Evolutionary conservation across 768 basidiomycete genomes (phyloP), one percentile per base, ranked within the genome.

Genomic region (Mycena pura): DNA sequence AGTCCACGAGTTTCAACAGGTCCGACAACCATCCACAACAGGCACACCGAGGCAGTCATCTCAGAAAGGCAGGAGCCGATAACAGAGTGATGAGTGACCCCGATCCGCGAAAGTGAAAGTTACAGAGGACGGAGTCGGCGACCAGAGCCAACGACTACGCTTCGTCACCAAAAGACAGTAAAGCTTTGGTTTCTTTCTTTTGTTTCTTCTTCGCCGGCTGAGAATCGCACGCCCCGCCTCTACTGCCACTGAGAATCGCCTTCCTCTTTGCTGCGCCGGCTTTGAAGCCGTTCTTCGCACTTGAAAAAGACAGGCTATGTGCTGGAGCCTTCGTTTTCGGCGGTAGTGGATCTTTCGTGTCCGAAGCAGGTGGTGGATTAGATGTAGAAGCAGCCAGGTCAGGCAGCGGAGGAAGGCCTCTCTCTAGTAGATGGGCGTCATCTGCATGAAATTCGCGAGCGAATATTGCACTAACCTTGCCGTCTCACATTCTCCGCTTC

Each of bases 401-500:
- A 44, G 81, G 77, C 0, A 90, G 76, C 15, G 85, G 83, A 15
- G 84, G 74, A 0, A 91, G 76, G 0, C 89, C 90, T 65, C 84
- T 87, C 47, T 84, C 90, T 91, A 39, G n/a, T 36, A 34, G 67
- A 31, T 60, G 56, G 19, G 21, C 31, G 24, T 31, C 17, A 31
- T 49, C 51, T 57, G 38, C 14, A 24, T 32, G 32, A 22, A 11
- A 14, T 28, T 28, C 3, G 54, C 55, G 38, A 58, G 41, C n/a
- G 25, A 41, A 46, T 25, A 27, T 25, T 17, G 57, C 24, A 68
- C 79, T 48, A 60, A 92, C 92, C 90, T 81, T 83, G 86, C 54
- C 92, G 84, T 53, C 82, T 81, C 67, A 91, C 82, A 70, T 92
- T 89, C 80, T 92, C 89, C 4, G 82, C 93, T 68, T 96, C 92